These are phyloP conservation scores for Sporothrix globosa DNA, from an alignment of 2,329 filamentous ascomycete genomes.

Conservation along the genomic window DNA sequence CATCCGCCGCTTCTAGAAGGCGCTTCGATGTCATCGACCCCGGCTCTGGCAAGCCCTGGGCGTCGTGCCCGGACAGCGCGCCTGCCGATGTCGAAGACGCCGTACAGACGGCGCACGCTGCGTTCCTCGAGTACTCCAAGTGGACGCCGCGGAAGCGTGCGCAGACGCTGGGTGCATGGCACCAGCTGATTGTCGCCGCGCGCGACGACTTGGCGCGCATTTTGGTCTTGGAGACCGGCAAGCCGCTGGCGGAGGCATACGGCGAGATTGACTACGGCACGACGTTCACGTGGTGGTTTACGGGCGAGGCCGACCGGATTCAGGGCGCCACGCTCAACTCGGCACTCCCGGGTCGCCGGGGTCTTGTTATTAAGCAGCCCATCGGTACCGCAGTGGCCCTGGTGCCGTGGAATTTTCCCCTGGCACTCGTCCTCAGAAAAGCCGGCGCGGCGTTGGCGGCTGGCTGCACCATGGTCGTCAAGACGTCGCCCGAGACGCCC, in stretches of 20 bases:
- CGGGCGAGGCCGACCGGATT: slow-evolving; percentile 53
- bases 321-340: slow-evolving; percentile 64
- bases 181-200: slow-evolving; percentile 44
- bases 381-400: slow-evolving; percentile 69
- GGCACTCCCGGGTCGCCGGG: slow-evolving; percentile 63
- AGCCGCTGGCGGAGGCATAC: slow-evolving; percentile 57
- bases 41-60: slow-evolving; percentile 55
- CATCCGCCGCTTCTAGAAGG: slow-evolving; percentile 50
- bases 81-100: slow-evolving; percentile 47
- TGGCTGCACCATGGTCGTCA: slow-evolving; percentile 74
- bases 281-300: slow-evolving; percentile 61
- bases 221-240: slow-evolving; percentile 57
- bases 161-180: slow-evolving; percentile 45
- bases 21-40: slow-evolving; percentile 59
- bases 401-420: slow-evolving; percentile 74
- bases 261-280: slow-evolving; percentile 61
- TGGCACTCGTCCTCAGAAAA: slow-evolving; percentile 69
- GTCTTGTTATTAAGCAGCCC: slow-evolving; percentile 75
- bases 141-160: slow-evolving; percentile 45
- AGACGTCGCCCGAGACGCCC: slow-evolving; percentile 74
- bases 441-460: slow-evolving; percentile 69
- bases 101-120: slow-evolving; percentile 44
- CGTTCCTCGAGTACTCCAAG: slow-evolving; percentile 47
- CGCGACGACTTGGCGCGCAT: slow-evolving; percentile 48
- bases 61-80: slow-evolving; percentile 53